Conservation (phyloP, 768 basidiomycete genomes). For the Naganishia onofrii region DNA sequence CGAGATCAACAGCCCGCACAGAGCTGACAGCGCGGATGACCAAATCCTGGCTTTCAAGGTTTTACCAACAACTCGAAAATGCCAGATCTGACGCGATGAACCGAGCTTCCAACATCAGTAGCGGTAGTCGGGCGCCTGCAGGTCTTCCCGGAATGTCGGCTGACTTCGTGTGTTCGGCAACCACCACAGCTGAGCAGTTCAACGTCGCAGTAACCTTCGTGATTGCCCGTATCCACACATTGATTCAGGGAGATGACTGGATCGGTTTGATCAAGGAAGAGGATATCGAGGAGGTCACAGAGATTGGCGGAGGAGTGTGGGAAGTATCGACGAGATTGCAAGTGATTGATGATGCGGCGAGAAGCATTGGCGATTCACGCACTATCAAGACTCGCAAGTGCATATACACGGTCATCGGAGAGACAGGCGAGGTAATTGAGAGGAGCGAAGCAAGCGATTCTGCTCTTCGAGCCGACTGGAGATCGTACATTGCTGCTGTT, state of each 20-base stretch:
- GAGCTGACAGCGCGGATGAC: neutral
- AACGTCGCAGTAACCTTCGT: constrained; percentile 14
- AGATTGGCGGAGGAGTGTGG: constrained; percentile 18
- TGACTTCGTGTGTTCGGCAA: neutral
- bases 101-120: neutral
- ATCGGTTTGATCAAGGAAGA: neutral
- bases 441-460: neutral
- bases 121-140: constrained; percentile 4
- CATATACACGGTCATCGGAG: constrained; percentile 2
- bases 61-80: constrained; percentile 5
- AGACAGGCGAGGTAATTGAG: constrained; percentile 25
- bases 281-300: neutral
- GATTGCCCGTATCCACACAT: constrained; percentile 24
- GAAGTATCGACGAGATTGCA: neutral
- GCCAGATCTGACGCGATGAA: neutral
- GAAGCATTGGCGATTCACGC: neutral
- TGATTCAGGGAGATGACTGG: constrained; percentile 15
- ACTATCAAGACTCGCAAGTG: neutral
- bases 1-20: neutral
- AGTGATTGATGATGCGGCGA: neutral
- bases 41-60: constrained; percentile 16
- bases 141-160: constrained; percentile 14
- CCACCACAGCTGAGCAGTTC: constrained; percentile 4
- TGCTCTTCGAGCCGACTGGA: constrained; percentile 18
- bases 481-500: neutral